Evolutionary conservation across 345 rosid genomes (phyloP), one percentile per base, ranked within the genome.

Genomic region (Eucalyptus regnans): DNA sequence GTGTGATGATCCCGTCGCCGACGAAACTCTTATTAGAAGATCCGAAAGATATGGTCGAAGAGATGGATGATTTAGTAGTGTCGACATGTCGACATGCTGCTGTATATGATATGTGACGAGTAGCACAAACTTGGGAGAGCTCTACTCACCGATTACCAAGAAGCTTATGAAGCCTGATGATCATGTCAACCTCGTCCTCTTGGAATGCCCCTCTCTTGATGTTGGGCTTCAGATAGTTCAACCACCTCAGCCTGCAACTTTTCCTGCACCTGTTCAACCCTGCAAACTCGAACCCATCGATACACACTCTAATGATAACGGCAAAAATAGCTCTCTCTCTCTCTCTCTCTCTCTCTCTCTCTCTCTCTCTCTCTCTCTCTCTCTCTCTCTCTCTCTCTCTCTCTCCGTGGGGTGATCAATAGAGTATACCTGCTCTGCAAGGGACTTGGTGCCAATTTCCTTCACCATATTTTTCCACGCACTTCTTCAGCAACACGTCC

Each of bases 211-310:
- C 97, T 50, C 94, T 91, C 90, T 94, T 95, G 88, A 94, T 94
- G 88, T 83, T 92, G 44, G 96, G 96, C 81, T 91, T 91, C 86
- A 95, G 90, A 86, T 95, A 95, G 89, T 95, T 95, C 90, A 95
- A 91, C 96, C 97, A 95, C 90, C 97, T 90, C 56, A 95, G 84
- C 89, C 96, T 90, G 71, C 96, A 95, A 87, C 96, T 94, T 86
- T 94, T 94, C n/a, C 96, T 91, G 89, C 96, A 94, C 29, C 95
- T 93, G 23, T 94, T 94, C 64, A 94, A 88, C 29, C 96, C 96
- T 94, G 87, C 58, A 86, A 84, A 50, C 51, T 25, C 48, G 29
- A 60, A 58, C 81, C 71, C 79, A 43, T 50, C 25, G 52, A 88
- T 33, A 27, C 66, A 33, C 9, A 51, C 43, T 25, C 52, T 48